Conservation (phyloP, 1,284 basidiomycete species). For the Hypsizygus ulmarius region DNA sequence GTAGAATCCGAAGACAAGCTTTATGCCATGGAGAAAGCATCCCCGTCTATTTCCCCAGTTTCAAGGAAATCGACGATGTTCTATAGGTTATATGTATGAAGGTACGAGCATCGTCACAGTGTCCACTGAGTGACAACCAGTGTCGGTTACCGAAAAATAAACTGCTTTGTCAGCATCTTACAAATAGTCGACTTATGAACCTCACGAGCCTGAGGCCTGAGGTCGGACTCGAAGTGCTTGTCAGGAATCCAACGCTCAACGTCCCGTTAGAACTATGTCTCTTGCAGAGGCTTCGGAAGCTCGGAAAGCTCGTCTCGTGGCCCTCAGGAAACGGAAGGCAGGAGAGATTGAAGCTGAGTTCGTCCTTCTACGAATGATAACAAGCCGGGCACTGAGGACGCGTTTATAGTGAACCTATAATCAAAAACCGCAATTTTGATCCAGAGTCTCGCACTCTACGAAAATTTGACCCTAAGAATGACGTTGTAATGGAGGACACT, state of each 20-base stretch:
- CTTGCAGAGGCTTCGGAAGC: constrained; percentile 81
- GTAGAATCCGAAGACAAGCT: constrained; percentile 28
- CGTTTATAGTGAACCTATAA: constrained; percentile 44
- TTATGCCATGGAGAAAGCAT: constrained; percentile 17
- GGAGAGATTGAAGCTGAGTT: constrained; percentile 49
- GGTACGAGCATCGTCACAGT: no score
- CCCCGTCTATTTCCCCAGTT: constrained; percentile 10
- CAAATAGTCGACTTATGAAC: no score
- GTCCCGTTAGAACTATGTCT: constrained; percentile 49
- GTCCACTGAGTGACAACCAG: no score
- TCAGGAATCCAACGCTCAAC: not conserved
- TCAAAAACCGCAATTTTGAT: constrained; percentile 85
- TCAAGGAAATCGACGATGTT: no score
- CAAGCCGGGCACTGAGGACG: not conserved
- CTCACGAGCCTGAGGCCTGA: no score
- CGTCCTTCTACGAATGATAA: constrained; percentile 17
- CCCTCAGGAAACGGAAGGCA: constrained; percentile 77
- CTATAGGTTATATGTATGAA: no score
- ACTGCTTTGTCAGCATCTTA: no score
- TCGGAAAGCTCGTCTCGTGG: constrained; percentile 83
- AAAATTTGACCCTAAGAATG: constrained; percentile 54
- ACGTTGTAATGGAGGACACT: constrained; percentile 72
- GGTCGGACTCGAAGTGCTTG: no score
- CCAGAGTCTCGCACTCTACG: constrained; percentile 76
- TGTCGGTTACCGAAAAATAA: no score